Evolutionary conservation across 352 stramenopile species (phyloP).

Genomic region (Saprolegnia parasitica): DNA sequence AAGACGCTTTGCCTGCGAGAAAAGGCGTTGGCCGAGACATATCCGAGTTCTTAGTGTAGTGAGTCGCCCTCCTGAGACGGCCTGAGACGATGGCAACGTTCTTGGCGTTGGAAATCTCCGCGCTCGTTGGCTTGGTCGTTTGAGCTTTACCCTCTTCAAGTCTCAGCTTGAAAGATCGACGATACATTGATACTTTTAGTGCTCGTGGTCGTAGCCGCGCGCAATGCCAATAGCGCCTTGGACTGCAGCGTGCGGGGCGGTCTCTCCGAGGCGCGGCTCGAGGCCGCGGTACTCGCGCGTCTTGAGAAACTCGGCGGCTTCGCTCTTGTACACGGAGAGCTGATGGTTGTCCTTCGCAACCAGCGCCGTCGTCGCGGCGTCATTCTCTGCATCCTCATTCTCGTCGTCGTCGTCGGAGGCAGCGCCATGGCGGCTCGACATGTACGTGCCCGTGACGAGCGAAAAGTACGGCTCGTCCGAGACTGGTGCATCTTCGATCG

Average conservation of each 20-base stretch:
- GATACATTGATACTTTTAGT: background rate
- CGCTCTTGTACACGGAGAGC: slow-evolving; percentile 58
- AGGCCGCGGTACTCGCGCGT: slow-evolving; percentile 71
- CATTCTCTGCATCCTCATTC: slow-evolving; percentile 31
- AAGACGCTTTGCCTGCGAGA: too few relatives aligned
- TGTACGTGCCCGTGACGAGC: slow-evolving; percentile 71
- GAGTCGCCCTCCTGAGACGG: too few relatives aligned
- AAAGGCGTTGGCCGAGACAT: too few relatives aligned
- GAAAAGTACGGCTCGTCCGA: slow-evolving; percentile 80
- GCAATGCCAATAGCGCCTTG: slow-evolving; percentile 70
- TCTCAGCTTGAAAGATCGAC: background rate
- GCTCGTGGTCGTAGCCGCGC: slow-evolving; percentile 65
- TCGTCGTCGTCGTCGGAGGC: slow-evolving; percentile 29
- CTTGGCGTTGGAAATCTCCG: too few relatives aligned
- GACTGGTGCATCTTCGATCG: slow-evolving; percentile 35
- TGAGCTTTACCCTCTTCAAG: background rate
- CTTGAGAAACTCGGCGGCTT: slow-evolving; percentile 67
- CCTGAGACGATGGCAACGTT: too few relatives aligned
- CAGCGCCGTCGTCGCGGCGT: slow-evolving; percentile 38
- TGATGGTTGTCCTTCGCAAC: slow-evolving; percentile 53
- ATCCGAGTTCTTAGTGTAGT: too few relatives aligned
- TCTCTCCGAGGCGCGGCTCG: slow-evolving; percentile 78
- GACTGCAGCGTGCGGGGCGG: slow-evolving; percentile 67
- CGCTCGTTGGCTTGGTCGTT: too few relatives aligned
- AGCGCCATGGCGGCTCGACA: slow-evolving; percentile 35